Evolutionary conservation across 257 asterid genomes (phyloP).

Genomic region (Gynochthodes officinalis): DNA sequence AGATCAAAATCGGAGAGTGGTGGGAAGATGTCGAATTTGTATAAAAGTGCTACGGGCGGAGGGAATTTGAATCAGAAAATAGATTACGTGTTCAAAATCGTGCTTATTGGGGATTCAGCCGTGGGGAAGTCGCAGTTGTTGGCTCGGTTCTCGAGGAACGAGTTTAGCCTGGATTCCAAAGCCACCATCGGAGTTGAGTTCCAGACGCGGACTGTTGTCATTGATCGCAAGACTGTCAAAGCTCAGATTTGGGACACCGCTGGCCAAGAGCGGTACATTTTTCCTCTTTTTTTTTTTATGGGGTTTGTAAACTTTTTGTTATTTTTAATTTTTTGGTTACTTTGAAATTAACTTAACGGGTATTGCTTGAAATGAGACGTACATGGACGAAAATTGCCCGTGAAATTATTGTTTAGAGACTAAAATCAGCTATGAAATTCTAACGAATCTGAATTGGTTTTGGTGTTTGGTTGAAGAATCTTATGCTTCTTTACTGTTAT

Average conservation of each 20-base stretch:
- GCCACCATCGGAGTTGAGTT: constrained; percentile 83
- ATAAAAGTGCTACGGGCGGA: constrained; percentile 30
- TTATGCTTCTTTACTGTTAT: background rate
- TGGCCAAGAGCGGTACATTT: constrained; percentile 69
- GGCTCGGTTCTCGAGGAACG: constrained; percentile 66
- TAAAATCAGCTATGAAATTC: background rate
- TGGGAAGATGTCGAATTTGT: constrained; percentile 9
- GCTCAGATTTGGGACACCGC: constrained; percentile 98
- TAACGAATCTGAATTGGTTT: background rate
- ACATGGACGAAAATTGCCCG: too few species aligned
- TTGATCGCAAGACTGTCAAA: constrained; percentile 65
- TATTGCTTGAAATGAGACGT: background rate
- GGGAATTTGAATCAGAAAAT: constrained; percentile 60
- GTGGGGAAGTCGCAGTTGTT: constrained; percentile 86
- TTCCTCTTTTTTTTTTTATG: background rate
- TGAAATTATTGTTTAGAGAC: background rate
- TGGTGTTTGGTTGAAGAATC: background rate
- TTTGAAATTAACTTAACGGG: too few species aligned
- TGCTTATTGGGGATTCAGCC: constrained; percentile 76
- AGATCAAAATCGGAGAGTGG: background rate
- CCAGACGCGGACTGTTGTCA: constrained; percentile 59
- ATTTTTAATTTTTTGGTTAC: background rate
- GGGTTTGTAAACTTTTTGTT: too few species aligned
- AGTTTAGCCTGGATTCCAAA: constrained; percentile 71
- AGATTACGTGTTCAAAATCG: constrained; percentile 75